Base-by-base conservation (phyloP, 2,329 filamentous ascomycete species). In the Penicillium glabrum region DNA sequence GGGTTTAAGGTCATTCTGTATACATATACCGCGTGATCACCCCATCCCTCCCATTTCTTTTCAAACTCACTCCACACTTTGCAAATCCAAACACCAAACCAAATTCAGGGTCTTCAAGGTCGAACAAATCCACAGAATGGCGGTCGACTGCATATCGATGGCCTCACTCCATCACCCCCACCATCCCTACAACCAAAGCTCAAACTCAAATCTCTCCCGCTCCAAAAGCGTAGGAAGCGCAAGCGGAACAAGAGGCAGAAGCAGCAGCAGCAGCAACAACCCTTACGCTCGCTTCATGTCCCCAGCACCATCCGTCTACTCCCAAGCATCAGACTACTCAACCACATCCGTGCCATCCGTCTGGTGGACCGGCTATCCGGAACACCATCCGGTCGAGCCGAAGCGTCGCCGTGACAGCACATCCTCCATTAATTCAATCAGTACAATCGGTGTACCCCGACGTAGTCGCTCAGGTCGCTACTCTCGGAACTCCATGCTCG, bases 401-500 rank as follows among this genome's bases (percentile, higher is more conserved):
- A 62, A 51, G 33, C 62, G 57, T 37, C 54, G 52, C 21, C 60
- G 62, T 21, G 61, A 65, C 21, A 60, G 45, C 54, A 31, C 29
- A 19, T 57, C 57, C 24, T 52, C 59, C 27, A 39, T 39, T 3
- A 19, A 39, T 5, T 19, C 35, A n/a, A 39, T 21, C 27, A 8
- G 19, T 37, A 11, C 24, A 3, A 23, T 11, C 23, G 35, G 35
- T 19, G n/a, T 19, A 10, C 41, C 39, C 24, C 21, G 26, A 27
- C 65, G 62, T 46, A 61, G 56, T 24, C 54, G 55, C 31, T 63
- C 58, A 14, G 63, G 59, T 9, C 56, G 57, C 37, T 62, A 59
- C 53, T 59, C 62, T 2, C 66, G 62, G 0, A 52, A 66, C 37
- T 71, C 69, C 9, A 60, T 61, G 26, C 60, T 70, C 16, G 84